A percentile compares a stretch with the other conserved stretches of the same genome.
phyloP scores from a whole-genome alignment of 2,329 filamentous ascomycete species.

The Huntiella savannae region DNA sequence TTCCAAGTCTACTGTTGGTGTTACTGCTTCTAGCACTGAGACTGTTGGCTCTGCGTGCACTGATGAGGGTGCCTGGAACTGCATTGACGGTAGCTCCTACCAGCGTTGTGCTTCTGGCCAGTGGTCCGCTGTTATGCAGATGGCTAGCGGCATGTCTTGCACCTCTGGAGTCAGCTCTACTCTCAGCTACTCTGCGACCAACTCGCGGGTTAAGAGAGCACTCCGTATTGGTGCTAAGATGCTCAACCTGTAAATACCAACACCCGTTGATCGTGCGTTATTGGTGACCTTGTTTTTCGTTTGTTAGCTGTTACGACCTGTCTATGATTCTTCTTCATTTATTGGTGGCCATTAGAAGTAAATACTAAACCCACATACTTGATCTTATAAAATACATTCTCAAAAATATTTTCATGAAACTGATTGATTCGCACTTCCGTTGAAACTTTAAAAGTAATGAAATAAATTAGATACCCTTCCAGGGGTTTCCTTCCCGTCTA shows the following conservation, averaged over 20 bases:
- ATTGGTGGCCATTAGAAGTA: no score
- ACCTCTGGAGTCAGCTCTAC: slow-evolving; percentile 20
- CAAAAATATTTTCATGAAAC: no score
- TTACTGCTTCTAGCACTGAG: slow-evolving; percentile 14
- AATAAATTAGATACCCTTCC: no score
- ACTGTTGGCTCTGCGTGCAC: slow-evolving; percentile 27
- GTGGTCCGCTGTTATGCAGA: slow-evolving; percentile 25
- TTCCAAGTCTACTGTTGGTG: not conserved
- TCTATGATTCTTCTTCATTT: no score
- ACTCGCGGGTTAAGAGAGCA: slow-evolving; percentile 11
- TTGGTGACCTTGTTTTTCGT: no score
- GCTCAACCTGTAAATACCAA: not conserved
- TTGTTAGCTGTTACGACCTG: no score
- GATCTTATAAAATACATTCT: no score
- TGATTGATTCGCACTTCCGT: no score
- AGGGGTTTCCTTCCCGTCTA: no score
- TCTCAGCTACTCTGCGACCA: slow-evolving; percentile 4
- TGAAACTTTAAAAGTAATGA: no score
- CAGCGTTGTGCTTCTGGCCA: slow-evolving; percentile 34
- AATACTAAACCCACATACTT: no score
- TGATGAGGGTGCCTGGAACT: slow-evolving; percentile 34
- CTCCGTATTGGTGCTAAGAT: slow-evolving; percentile 13
- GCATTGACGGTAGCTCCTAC: slow-evolving; percentile 29
- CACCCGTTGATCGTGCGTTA: no score
- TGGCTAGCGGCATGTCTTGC: slow-evolving; percentile 30